Evolutionary conservation across 257 asterid genomes (phyloP).

Genomic region (Solanum dulcamara): DNA sequence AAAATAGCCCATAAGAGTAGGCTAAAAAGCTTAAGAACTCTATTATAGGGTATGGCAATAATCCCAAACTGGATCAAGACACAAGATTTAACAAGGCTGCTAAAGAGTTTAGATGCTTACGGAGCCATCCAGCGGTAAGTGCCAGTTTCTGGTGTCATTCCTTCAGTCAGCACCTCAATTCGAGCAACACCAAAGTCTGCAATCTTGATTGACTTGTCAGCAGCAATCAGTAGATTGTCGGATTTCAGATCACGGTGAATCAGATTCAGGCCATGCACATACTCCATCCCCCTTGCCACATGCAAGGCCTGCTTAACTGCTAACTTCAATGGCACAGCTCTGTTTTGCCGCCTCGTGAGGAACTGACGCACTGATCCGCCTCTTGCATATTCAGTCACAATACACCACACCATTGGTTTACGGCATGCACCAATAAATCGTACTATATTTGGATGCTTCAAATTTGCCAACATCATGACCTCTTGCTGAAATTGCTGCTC

Average conservation of each 20-base stretch:
- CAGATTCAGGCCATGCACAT: constrained; percentile 73
- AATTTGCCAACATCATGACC: constrained; percentile 80
- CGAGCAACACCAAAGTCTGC: constrained; percentile 99
- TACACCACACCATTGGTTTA: constrained; percentile 94
- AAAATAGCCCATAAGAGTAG: background rate
- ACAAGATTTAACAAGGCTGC: background rate
- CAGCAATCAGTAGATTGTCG: constrained; percentile 81
- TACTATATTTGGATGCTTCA: constrained; percentile 86
- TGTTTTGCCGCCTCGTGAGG: constrained; percentile 63
- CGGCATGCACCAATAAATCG: constrained; percentile 91
- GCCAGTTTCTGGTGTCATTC: constrained; percentile 99
- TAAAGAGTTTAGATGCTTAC: constrained; percentile 39
- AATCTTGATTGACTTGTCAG: constrained; percentile 88
- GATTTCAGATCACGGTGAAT: constrained; percentile 93
- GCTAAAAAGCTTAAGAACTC: background rate
- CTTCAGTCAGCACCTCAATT: constrained; percentile 95
- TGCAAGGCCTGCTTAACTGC: constrained; percentile 96
- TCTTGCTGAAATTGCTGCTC: constrained; percentile 97
- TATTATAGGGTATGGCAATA: background rate
- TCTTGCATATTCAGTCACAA: constrained; percentile 88
- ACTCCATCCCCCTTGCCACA: constrained; percentile 96
- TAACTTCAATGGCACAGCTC: constrained; percentile 80
- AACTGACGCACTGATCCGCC: constrained; percentile 95
- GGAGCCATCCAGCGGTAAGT: constrained; percentile 99
- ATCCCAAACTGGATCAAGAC: background rate